Conservation (phyloP, 1,284 basidiomycete genomes). For the Athelia sp. region DNA sequence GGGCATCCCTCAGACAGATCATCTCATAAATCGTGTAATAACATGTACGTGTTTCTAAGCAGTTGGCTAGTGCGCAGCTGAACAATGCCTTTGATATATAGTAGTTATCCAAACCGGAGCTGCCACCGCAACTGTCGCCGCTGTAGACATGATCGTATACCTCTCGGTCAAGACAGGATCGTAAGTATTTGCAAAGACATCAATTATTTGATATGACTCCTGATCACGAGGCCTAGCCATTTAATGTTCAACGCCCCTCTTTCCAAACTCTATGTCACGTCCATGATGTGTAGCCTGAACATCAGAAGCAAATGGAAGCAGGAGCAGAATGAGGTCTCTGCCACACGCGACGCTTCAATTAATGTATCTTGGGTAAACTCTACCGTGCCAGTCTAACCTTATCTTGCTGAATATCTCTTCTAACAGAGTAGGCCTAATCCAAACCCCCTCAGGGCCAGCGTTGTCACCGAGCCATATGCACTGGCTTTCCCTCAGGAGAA, state of each 20-base stretch:
- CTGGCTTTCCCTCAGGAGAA: no score
- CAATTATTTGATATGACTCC: slow-evolving; percentile 3
- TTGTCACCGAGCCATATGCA: no score
- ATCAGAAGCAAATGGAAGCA: no score
- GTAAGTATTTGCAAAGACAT: not conserved
- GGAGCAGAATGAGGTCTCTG: no score
- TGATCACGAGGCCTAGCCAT: slow-evolving; percentile 5
- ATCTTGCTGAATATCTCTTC: no score
- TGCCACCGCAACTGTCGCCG: slow-evolving; percentile 19
- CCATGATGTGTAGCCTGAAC: slow-evolving; percentile 9
- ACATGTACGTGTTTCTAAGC: not conserved
- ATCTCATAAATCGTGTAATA: slow-evolving; percentile 5
- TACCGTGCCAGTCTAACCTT: no score
- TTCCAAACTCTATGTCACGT: slow-evolving; percentile 10
- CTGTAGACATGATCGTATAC: slow-evolving; percentile 18
- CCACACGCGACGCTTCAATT: no score
- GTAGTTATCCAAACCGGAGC: slow-evolving; percentile 23
- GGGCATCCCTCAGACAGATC: slow-evolving; percentile 1
- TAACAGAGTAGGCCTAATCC: no score
- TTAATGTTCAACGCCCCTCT: slow-evolving; percentile 11
- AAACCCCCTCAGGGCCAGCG: no score
- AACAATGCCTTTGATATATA: slow-evolving; percentile 4
- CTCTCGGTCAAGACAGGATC: slow-evolving; percentile 6
- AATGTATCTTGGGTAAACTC: no score
- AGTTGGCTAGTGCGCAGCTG: not conserved